Base-by-base conservation (phyloP, 768 basidiomycete species). In the Psilocybe azurescens region DNA sequence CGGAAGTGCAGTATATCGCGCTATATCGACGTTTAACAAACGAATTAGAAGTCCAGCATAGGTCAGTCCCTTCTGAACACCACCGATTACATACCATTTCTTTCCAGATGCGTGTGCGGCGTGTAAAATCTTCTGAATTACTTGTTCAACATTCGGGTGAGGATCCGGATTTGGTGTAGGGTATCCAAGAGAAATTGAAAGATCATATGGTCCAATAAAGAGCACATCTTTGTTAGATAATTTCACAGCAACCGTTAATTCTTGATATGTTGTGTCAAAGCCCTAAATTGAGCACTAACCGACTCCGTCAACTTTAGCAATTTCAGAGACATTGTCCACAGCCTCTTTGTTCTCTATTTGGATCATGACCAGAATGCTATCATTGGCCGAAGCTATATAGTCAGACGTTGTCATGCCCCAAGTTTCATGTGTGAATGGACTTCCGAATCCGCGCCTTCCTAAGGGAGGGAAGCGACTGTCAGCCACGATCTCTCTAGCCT, bases 271-370 rank as follows among this genome's bases (percentile, higher is more conserved):
- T 5, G n/a, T 44, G 70, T 58, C 76, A n/a, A 10, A 67, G 29
- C 38, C 18, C 5, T 2, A 5, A 53, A 29, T 18, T 24, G 39
- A 52, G 16, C 32, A 67, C 81, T 69, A 48, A 87, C 86, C 86
- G 18, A 91, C 79, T 1, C 89, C 89, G 24, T 86, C 85, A 1
- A 90, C 86, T 2, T 75, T 73, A 16, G 83, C 84, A 56, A 91
- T 90, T 56, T 80, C 81, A 16, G 84, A 78, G 4, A 86, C 77
- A 58, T 90, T 89, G 53, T 83, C 68, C 3, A 90, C 80, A 0
- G 79, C 89, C 51, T 88, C 85, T 52, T 69, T 74, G 2, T 80
- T 90, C 72, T 90, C 89, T 56, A 91, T 90, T 73, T 91, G 89
- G 0, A 90, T 77, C 75, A 88, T 83, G 14, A 88, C 78, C 30